Evolutionary conservation across 768 basidiomycete species (phyloP).

Genomic region (Leccinellum luteum): DNA sequence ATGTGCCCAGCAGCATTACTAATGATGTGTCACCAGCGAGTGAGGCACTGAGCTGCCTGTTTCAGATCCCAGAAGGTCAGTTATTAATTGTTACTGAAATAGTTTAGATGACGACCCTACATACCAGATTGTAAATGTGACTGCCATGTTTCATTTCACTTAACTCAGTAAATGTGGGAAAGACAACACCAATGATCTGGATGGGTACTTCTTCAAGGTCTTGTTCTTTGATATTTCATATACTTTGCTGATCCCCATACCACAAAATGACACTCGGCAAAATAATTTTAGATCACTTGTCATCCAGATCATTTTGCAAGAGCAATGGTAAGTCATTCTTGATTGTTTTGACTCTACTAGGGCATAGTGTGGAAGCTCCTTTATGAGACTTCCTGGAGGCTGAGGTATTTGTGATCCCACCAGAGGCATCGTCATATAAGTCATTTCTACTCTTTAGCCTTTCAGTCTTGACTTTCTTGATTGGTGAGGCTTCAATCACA

Average conservation of each 20-base stretch:
- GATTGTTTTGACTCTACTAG: not conserved
- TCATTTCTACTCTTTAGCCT: not conserved
- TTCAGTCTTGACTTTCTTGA: not conserved
- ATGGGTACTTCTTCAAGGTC: not conserved
- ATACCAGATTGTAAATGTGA: not conserved
- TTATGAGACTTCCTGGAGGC: not conserved
- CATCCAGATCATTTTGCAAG: not conserved
- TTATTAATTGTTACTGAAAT: not conserved
- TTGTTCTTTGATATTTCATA: not conserved
- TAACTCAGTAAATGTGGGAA: not conserved
- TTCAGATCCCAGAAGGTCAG: not conserved
- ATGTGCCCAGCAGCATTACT: not conserved
- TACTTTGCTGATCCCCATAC: not conserved
- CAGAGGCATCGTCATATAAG: not conserved
- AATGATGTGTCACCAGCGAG: not conserved
- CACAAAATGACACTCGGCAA: not conserved
- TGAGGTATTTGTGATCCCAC: not conserved
- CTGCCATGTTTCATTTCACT: not conserved
- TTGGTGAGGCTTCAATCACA: not conserved
- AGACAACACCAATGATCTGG: not conserved
- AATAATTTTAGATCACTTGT: not conserved
- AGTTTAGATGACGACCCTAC: not conserved
- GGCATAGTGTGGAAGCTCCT: not conserved
- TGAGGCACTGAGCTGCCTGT: not conserved
- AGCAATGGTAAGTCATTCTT: not conserved